Base-by-base conservation (phyloP, 2,329 filamentous ascomycete species). In the Epichloe glyceriae region DNA sequence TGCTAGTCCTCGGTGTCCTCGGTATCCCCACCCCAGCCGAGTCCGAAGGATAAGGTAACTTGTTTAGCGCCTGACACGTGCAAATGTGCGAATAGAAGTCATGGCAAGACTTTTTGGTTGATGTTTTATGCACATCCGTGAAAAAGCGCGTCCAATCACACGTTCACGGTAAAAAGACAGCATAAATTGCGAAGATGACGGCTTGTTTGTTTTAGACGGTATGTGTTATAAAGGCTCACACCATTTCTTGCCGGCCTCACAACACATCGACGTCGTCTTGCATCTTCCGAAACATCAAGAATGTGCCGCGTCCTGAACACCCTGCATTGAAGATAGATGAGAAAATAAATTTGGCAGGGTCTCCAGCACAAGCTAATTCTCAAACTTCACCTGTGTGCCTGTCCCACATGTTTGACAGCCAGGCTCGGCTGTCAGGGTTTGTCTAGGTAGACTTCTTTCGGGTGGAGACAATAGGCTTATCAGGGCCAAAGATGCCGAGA, bases 401-500 rank as follows among this genome's bases (percentile, higher is more conserved):
- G 7, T 30, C 26, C 26, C 26, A 30, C 5, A n/a, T 34, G 26
- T 19, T 46, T 11, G 35, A 38, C 42, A 45, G 26, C 17, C 33
- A 15, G 14, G 35, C 40, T 46, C 47, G 50, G 47, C 50, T 47
- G 26, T 42, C 42, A 43, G 30, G 11, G 8, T 40, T 30, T 42
- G 12, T 45, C 58, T 50, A 67, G 26, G 47, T 49, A 12, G 44
- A 54, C 58, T 67, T 67, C 53, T 63, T 64, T 17, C 44, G 45
- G 20, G 44, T 43, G 14, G 39, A 33, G 6, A 46, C 49, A 39
- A 47, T 44, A 26, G 54, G 50, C 33, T 53, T 60, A 54, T 74
- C 71, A 5, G 70, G 66, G 3, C 80, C 82, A 65, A 86, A 83
- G 2, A 75, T 38, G 1, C 82, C 83, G 15, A 73, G 51, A 5